Conservation (phyloP, 2,329 filamentous ascomycete species). For the Aspergillus sojae region DNA sequence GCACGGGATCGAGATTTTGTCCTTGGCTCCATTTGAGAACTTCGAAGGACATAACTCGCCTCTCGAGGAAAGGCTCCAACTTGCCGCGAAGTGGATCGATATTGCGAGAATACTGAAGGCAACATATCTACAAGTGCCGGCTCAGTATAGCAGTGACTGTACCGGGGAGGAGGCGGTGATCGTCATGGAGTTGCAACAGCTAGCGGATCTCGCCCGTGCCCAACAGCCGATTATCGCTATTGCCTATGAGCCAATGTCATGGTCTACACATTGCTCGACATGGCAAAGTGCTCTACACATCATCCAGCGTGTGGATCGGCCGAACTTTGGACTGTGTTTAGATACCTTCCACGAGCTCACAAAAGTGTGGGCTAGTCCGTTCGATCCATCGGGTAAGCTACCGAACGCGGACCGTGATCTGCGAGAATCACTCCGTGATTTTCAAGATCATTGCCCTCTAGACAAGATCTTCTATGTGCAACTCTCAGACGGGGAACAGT, state of each 20-base stretch:
- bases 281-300: slow-evolving; percentile 37
- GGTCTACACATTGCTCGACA: slow-evolving; percentile 34
- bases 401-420: slow-evolving; percentile 23
- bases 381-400: slow-evolving; percentile 26
- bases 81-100: slow-evolving; percentile 36
- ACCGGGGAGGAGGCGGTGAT: slow-evolving; percentile 31
- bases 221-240: slow-evolving; percentile 28
- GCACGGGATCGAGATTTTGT: slow-evolving; percentile 27
- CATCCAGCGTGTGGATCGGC: slow-evolving; percentile 29
- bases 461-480: slow-evolving; percentile 41
- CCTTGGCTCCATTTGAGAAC: slow-evolving; percentile 40
- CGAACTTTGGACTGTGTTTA: slow-evolving; percentile 43
- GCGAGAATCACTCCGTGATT: slow-evolving; percentile 26
- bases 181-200: slow-evolving; percentile 32
- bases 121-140: slow-evolving; percentile 35
- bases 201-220: slow-evolving; percentile 32
- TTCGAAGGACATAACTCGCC: slow-evolving; percentile 37
- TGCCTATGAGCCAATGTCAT: slow-evolving; percentile 41
- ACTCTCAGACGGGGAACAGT: slow-evolving; percentile 38
- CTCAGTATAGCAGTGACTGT: slow-evolving; percentile 28
- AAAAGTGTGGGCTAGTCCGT: slow-evolving; percentile 36
- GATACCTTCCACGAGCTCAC: slow-evolving; percentile 41
- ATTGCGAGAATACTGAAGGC: slow-evolving; percentile 29
- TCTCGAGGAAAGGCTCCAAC: slow-evolving; percentile 29
- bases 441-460: slow-evolving; percentile 21